Percentiles rank a stretch among this genome's conserved stretches.
phyloP scores from a whole-genome alignment of 2,329 filamentous ascomycete species.

The Parafenestella ontariensis region DNA sequence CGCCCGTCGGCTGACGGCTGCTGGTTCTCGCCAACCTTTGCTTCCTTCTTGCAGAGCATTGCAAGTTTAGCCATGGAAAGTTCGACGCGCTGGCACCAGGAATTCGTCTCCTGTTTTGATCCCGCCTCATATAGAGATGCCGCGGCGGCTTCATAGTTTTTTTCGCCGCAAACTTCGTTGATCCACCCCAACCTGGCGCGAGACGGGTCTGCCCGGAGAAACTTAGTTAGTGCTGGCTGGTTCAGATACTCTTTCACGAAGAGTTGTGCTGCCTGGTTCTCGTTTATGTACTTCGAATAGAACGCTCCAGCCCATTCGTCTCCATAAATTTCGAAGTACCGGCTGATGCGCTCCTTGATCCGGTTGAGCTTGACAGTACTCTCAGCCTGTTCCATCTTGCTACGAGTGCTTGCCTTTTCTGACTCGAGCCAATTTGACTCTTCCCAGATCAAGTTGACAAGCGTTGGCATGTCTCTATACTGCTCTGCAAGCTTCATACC shows the following conservation, averaged over 20 bases:
- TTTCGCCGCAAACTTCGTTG: conserved; percentile 82
- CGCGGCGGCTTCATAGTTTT: conserved; percentile 76
- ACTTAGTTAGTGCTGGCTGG: conserved; percentile 75
- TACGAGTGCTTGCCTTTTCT: conserved; percentile 35
- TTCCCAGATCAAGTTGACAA: conserved; percentile 61
- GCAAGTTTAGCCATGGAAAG: conserved; percentile 86
- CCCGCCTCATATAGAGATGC: conserved; percentile 74
- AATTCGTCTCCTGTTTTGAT: conserved; percentile 72
- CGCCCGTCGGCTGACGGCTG: conserved; percentile 48
- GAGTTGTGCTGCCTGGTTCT: conserved; percentile 54
- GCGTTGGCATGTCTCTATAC: conserved; percentile 67
- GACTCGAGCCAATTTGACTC: conserved; percentile 52
- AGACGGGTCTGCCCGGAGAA: conserved; percentile 73
- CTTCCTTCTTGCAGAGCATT: conserved; percentile 61
- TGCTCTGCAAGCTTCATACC: conserved; percentile 69
- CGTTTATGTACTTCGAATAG: conserved; percentile 77
- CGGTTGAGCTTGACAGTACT: conserved; percentile 52
- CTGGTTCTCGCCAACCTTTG: conserved; percentile 45
- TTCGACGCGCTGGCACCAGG: conserved; percentile 95
- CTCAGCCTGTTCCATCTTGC: conserved; percentile 46
- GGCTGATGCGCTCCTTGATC: conserved; percentile 51
- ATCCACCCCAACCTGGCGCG: conserved; percentile 90
- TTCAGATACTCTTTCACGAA: conserved; percentile 74
- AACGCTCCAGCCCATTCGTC: conserved; percentile 75
- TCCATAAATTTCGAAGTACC: conserved; percentile 69